Percentiles rank a stretch among this genome's conserved stretches.
phyloP scores from a whole-genome alignment of 1,139 yeast genomes.

The Petasospora fabianii region DNA sequence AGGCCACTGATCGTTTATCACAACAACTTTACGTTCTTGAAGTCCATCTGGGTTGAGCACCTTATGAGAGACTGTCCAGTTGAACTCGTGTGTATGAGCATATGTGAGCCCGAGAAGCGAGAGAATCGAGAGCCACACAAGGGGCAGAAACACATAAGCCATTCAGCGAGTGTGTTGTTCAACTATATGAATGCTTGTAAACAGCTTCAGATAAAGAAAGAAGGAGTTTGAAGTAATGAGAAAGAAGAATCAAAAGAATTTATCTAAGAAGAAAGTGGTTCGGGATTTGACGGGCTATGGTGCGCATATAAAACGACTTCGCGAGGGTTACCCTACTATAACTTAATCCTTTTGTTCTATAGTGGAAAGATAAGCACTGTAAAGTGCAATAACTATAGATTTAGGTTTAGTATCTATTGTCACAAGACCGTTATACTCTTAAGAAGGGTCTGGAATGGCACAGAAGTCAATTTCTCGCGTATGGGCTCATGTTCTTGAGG shows the following conservation, averaged over 20 bases:
- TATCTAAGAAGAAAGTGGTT: too few relatives aligned
- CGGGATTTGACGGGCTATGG: neutral
- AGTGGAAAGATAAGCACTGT: neutral
- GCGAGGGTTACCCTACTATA: neutral
- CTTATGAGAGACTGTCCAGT: slow-evolving; percentile 39
- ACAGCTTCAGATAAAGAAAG: neutral
- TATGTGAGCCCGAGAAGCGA: too few relatives aligned
- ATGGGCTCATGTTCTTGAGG: neutral
- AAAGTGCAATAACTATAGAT: too few relatives aligned
- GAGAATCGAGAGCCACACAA: neutral
- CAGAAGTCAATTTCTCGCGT: neutral
- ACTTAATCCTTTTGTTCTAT: neutral
- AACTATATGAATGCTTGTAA: too few relatives aligned
- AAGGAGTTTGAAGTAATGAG: neutral
- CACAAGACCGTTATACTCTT: too few relatives aligned
- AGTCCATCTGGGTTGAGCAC: slow-evolving; percentile 44
- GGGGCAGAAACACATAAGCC: neutral
- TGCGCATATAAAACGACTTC: neutral
- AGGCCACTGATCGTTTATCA: slow-evolving; percentile 50
- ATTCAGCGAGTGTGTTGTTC: too few relatives aligned
- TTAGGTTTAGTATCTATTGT: too few relatives aligned
- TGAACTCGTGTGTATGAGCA: slow-evolving; percentile 37
- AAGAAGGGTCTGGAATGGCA: too few relatives aligned
- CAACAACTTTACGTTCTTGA: slow-evolving; percentile 34
- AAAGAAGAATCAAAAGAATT: too few relatives aligned